phyloP scores from a whole-genome alignment of 768 basidiomycete species.

The Termitomyces eurrhizus region DNA sequence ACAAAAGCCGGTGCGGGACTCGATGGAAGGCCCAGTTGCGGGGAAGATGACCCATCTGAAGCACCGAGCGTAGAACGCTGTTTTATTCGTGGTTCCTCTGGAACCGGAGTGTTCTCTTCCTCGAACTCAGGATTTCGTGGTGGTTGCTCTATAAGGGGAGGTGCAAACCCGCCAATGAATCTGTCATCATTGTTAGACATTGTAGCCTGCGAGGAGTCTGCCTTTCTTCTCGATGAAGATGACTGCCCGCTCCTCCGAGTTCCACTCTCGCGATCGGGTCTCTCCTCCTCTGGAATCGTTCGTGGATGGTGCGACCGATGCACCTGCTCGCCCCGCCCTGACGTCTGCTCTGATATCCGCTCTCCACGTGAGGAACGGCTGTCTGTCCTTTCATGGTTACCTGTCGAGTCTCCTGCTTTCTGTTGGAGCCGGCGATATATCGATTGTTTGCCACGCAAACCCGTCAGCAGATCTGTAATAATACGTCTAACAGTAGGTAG shows the following conservation, averaged over 20 bases:
- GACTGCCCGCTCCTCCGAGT: conserved; percentile 38
- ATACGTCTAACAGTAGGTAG: conserved; percentile 89
- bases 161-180: conserved; percentile 52
- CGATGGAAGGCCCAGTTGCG: conserved; percentile 5
- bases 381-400: conserved; percentile 48
- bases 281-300: conserved; percentile 35
- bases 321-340: conserved; percentile 33
- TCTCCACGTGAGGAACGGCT: conserved; percentile 55
- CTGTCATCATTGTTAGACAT: conserved; percentile 30
- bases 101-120: conserved; percentile 14
- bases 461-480: conserved; percentile 90
- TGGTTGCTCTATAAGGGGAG: conserved; percentile 15
- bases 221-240: conserved; percentile 35
- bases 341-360: conserved; percentile 25
- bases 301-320: conserved; percentile 50
- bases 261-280: conserved; percentile 33
- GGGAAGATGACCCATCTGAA: conserved; percentile 1
- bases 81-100: conserved; percentile 8
- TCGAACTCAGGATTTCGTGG: conserved; percentile 10
- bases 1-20: conserved; percentile 7
- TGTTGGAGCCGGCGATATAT: conserved; percentile 72
- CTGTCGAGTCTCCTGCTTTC: conserved; percentile 38
- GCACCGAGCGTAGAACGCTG: conserved; percentile 9
- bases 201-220: conserved; percentile 25
- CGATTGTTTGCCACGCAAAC: conserved; percentile 89